Conservation (phyloP, 768 basidiomycete genomes). For the Crepidotus variabilis region DNA sequence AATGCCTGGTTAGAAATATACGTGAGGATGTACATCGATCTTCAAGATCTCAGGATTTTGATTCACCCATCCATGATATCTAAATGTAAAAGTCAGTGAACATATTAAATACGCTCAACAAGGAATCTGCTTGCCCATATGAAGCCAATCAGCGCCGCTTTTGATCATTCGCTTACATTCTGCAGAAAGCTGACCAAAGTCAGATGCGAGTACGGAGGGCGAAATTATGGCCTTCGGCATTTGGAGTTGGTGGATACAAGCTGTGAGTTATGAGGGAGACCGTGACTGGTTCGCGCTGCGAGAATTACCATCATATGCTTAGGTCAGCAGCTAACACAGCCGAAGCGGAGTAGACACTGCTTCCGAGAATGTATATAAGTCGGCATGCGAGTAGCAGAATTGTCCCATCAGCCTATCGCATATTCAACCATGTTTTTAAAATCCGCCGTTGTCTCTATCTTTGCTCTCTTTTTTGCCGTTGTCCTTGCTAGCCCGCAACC, state of each 20-base stretch:
- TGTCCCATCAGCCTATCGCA: neutral
- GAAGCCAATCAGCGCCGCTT: slow-evolving; percentile 95
- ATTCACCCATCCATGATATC: slow-evolving; percentile 97
- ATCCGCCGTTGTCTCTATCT: slow-evolving; percentile 28
- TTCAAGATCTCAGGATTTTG: slow-evolving; percentile 7
- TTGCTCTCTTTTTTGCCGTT: slow-evolving; percentile 29
- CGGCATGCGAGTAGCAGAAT: neutral
- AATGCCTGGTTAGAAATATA: slow-evolving; percentile 58
- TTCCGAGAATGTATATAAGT: neutral
- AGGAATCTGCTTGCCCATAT: slow-evolving; percentile 73
- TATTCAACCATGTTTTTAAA: slow-evolving; percentile 36
- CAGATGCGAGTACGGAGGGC: slow-evolving; percentile 94
- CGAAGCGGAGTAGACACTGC: slow-evolving; percentile 2
- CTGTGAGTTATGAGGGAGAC: neutral
- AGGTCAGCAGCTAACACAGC: neutral
- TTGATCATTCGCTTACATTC: slow-evolving; percentile 98
- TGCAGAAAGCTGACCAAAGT: slow-evolving; percentile 91
- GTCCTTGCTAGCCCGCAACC: slow-evolving; percentile 32
- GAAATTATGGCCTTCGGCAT: slow-evolving; percentile 94
- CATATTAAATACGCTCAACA: neutral
- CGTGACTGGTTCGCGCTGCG: neutral
- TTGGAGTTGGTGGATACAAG: slow-evolving; percentile 7
- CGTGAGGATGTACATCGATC: slow-evolving; percentile 7
- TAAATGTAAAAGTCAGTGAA: slow-evolving; percentile 23
- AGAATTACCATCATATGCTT: neutral